Evolutionary conservation across 148 eudicot species (phyloP), one percentile per base, ranked within the genome.

Genomic region (Spergularia marina): DNA sequence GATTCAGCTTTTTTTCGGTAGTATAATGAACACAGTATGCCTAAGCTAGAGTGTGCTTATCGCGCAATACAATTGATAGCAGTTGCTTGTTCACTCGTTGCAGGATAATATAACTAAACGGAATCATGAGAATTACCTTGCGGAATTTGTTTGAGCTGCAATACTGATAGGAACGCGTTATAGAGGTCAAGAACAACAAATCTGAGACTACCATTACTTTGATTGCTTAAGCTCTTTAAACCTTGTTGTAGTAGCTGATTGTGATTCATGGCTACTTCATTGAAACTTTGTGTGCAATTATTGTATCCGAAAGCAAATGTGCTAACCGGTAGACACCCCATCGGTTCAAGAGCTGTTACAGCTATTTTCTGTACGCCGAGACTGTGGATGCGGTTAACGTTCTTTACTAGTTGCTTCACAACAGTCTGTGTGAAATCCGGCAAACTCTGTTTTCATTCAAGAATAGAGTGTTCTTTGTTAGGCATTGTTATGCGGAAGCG

Each of bases 101-200:
- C 4, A 44, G 49, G 49, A 44, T 44, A 44, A 44, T 2, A 0
- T 44, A 0, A 44, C 10, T 6, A 44, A 44, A 44, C 7, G 49
- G 49, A 44, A 6, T 44, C 49, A 44, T 44, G 49, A 44, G 49
- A 6, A 5, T 30, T 44, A 44, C 49, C 49, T 44, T 0, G 49
- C 49, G 49, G 49, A 44, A 6, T 44, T 44, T 6, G 49, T 44
- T 44, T 44, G 49, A 25, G 23, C 44, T 81, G 63, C 49, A 87
- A 73, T 17, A 75, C 77, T 5, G 91, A 72, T 21, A 78, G 36
- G 83, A 91, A 91, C 23, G 89, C 88, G 16, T 15, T 64, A 61
- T 89, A 85, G 74, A 91, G 85, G 70, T 91, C 87, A 66, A 91
- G 78, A 58, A 83, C 69, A 39, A 69, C 53, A 78, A 87, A 85